A percentile compares a stretch with the other conserved stretches of the same genome.
These are phyloP conservation scores for Cyberlindnera subsufficiens DNA, from an alignment of 805 yeast species.

Conservation along the genomic window DNA sequence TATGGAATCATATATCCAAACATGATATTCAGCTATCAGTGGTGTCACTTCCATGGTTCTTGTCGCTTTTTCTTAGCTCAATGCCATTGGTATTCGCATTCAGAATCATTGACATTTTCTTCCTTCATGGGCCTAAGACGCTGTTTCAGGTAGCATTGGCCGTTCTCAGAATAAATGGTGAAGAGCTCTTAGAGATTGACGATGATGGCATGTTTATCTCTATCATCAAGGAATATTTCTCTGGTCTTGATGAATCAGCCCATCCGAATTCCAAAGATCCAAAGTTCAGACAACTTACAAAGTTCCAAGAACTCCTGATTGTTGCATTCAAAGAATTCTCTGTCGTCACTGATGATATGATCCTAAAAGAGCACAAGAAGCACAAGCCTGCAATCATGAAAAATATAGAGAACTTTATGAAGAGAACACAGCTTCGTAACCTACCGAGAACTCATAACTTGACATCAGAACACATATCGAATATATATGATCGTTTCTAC, in stretches of 20 bases:
- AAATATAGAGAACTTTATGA: constrained; percentile 86
- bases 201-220: constrained; percentile 93
- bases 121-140: constrained; percentile 83
- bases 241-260: constrained; percentile 69
- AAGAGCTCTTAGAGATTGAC: constrained; percentile 64
- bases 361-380: constrained; percentile 61
- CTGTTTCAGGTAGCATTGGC: constrained; percentile 93
- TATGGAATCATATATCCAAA: constrained; percentile 75
- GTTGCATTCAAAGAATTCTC: constrained; percentile 90
- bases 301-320: constrained; percentile 84
- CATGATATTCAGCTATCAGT: constrained; percentile 89
- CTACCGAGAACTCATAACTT: constrained; percentile 69
- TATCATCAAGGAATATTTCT: constrained; percentile 76
- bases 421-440: constrained; percentile 85
- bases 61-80: constrained; percentile 81
- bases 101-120: constrained; percentile 83
- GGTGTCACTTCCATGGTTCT: constrained; percentile 93
- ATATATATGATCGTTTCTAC: constrained; percentile 81
- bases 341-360: constrained; percentile 67
- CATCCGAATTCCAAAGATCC: constrained; percentile 66
- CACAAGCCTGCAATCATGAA: constrained; percentile 73
- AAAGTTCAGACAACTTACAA: constrained; percentile 62
- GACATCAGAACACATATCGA: constrained; percentile 50
- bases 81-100: constrained; percentile 95
- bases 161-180: constrained; percentile 83